These are phyloP conservation scores for Citrus mangshanensis DNA, from an alignment of 345 rosid species.

Conservation along the genomic window DNA sequence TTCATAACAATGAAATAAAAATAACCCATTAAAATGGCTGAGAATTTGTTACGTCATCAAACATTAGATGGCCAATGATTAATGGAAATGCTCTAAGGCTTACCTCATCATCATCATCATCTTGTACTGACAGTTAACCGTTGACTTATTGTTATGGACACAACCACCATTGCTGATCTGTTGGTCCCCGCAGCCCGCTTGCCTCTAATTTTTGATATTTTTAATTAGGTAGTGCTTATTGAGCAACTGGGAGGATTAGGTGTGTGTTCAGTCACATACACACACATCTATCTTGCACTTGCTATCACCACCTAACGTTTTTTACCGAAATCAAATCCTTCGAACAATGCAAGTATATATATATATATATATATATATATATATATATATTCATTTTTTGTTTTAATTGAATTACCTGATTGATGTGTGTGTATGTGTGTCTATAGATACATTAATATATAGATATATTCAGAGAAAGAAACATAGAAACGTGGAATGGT, in stretches of 20 bases:
- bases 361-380: too few relatives aligned
- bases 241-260: background rate
- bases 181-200: background rate
- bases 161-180: background rate
- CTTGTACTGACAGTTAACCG: background rate
- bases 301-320: background rate
- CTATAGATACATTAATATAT: too few relatives aligned
- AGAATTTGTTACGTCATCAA: background rate
- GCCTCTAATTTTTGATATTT: background rate
- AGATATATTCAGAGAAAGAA: background rate
- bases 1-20: background rate
- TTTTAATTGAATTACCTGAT: too few relatives aligned
- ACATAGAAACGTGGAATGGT: background rate
- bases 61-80: background rate
- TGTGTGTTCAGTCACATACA: background rate
- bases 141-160: background rate
- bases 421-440: too few relatives aligned
- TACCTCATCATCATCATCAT: background rate
- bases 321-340: background rate
- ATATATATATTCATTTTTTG: too few relatives aligned
- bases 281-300: background rate
- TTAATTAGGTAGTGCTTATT: background rate
- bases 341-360: too few relatives aligned
- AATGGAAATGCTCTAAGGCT: background rate
- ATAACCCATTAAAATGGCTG: background rate